Conservation (phyloP, 805 yeast genomes). For the Kodamaea kaohsiungensis region DNA sequence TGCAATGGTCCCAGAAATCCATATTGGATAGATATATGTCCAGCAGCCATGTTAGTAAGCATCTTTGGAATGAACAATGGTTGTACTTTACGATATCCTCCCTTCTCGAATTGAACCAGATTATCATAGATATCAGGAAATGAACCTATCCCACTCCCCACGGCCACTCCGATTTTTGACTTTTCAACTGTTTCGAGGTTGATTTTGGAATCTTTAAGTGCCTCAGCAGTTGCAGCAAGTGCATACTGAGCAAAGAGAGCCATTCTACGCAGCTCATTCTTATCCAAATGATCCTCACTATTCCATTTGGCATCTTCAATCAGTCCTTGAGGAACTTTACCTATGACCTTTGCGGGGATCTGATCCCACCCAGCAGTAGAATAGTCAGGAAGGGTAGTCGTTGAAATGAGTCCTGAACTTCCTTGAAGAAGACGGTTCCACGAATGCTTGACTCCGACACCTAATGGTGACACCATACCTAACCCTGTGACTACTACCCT, state of each 20-base stretch:
- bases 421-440: constrained; percentile 58
- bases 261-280: constrained; percentile 56
- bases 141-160: constrained; percentile 94
- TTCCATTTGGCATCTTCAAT: constrained; percentile 48
- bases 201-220: constrained; percentile 62
- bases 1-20: constrained; percentile 85
- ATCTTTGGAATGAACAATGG: constrained; percentile 87
- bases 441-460: constrained; percentile 57
- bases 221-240: constrained; percentile 73
- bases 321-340: constrained; percentile 61
- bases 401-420: constrained; percentile 60
- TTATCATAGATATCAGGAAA: constrained; percentile 71
- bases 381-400: constrained; percentile 40
- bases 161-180: constrained; percentile 63
- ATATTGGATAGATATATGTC: constrained; percentile 78
- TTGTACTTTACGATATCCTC: constrained; percentile 68
- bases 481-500: constrained; percentile 92
- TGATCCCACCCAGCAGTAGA: constrained; percentile 48
- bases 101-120: constrained; percentile 50
- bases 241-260: constrained; percentile 81
- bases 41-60: constrained; percentile 91
- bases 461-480: constrained; percentile 85
- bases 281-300: constrained; percentile 48
- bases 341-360: constrained; percentile 75
- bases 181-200: constrained; percentile 29